Conservation (phyloP, 768 basidiomycete genomes). For the Boletus huronensis region DNA sequence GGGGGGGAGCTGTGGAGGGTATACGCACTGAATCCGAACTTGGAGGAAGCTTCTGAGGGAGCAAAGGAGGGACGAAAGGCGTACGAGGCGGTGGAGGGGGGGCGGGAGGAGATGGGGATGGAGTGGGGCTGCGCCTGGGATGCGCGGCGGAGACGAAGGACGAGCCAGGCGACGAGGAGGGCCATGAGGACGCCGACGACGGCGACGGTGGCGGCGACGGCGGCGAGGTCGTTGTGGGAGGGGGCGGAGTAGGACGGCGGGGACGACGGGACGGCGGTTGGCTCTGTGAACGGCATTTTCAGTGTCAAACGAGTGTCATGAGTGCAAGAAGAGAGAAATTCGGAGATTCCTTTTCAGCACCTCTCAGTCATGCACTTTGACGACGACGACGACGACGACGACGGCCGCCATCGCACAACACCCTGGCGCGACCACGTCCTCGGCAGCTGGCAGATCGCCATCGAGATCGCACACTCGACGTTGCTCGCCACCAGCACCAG, state of each 20-base stretch:
- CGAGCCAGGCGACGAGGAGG: neutral
- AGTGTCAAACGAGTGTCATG: neutral
- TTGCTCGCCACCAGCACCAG: slow-evolving; percentile 55
- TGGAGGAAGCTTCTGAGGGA: slow-evolving; percentile 26
- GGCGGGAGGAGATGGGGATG: slow-evolving; percentile 3
- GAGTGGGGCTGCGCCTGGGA: neutral
- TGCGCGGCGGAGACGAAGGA: slow-evolving; percentile 2
- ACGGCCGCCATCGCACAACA: slow-evolving; percentile 26
- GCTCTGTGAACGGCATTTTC: slow-evolving; percentile 1
- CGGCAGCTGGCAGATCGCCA: slow-evolving; percentile 52
- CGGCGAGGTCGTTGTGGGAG: slow-evolving; percentile 10
- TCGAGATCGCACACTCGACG: slow-evolving; percentile 49
- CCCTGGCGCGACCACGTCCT: slow-evolving; percentile 54
- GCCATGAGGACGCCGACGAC: slow-evolving; percentile 13
- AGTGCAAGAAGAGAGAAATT: neutral
- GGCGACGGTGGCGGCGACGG: slow-evolving; percentile 21
- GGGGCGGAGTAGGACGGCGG: slow-evolving; percentile 11
- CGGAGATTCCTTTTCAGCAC: neutral
- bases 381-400: slow-evolving; percentile 21
- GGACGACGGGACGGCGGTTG: neutral
- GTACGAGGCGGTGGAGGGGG: slow-evolving; percentile 9
- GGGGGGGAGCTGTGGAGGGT: neutral
- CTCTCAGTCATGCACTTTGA: too few relatives aligned
- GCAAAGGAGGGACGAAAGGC: slow-evolving; percentile 22
- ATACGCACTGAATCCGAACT: slow-evolving; percentile 26